Evolutionary conservation across 1,284 basidiomycete genomes (phyloP), one percentile per base, ranked within the genome.

Genomic region (Sanghuangporus weigelae): DNA sequence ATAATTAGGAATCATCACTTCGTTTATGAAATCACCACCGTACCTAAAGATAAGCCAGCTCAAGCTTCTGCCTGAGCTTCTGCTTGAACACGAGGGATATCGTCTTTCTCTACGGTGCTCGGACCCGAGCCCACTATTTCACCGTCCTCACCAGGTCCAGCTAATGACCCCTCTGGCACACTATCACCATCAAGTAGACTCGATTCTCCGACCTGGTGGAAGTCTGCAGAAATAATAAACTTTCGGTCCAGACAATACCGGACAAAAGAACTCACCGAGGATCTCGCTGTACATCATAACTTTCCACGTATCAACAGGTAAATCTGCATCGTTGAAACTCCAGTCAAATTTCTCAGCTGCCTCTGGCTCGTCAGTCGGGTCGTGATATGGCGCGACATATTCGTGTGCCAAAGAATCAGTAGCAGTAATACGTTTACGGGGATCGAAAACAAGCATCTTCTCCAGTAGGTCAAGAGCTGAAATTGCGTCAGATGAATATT

Each of bases 291-390:
- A 96, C 93, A 96, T 95, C 93, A 96, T 95, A 71, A 98, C 96
- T 79, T 98, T 98, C 96, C 96, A 99, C 3, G 95, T 98, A 74
- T 99, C 96, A 31, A 99, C 93, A 0, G 97, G 97, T 53, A 99
- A 81, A 74, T 99, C 96, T n/a, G 97, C 97, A 70, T 99, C 96
- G 77, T 99, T 99, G 86, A 99, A 99, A 71, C 89, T 93, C 96
- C 96, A 99, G 76, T 99, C 96, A 72, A 99, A 99, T 72, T 93
- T 90, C 75, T 98, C 96, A 40, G 84, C 86, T 7, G 96, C 94
- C 50, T 92, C 89, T 5, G 97, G 96, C 76, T 99, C 97, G 74
- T 99, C 96, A 7, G 95, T 95, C 7, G 96, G 95, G 78, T 99
- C 97, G 74, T 99, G 97, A 75, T 99, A 99, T 8, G 96, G 96